Evolutionary conservation across 1,139 yeast species (phyloP), one percentile per base, ranked within the genome.

Genomic region (Candida gigantensis): DNA sequence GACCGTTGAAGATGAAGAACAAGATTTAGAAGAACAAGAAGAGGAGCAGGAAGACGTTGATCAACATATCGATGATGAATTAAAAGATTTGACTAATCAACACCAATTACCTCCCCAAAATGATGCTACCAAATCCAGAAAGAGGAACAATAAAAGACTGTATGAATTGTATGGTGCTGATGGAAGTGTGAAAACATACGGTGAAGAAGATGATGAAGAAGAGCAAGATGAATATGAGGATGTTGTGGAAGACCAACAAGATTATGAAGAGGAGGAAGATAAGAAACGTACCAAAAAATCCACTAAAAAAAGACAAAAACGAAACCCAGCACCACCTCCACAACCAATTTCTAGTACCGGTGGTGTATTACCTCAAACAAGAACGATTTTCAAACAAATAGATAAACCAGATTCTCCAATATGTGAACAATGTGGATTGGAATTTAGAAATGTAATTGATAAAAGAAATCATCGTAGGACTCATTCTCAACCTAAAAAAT

Each of bases 381-480:
- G 49, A 34, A 45, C 49, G 5, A 45, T 43, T 17, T 45, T 43
- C 27, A 45, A 44, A 28, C 25, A 31, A 11, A 31, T 43, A 12
- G 49, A 46, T 30, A 37, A 46, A 31, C 49, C 47, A 5, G 23
- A 31, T 13, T 45, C 49, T 6, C 35, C 35, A 8, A 32, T 26
- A 12, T 46, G 50, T 39, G 47, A 45, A 32, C 31, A 35, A 25
- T 42, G 45, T 34, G 41, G 39, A 14, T 30, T 33, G 29, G 41
- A 30, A 25, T 46, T 46, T 28, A 28, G 39, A n/a, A 46, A 43
- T 35, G 43, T 44, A 3, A 42, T 44, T 23, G 50, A 46, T 25
- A 45, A 45, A 28, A 34, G 48, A 31, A 46, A 46, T 30, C 50
- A 48, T 35, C 37, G 47, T 23, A 34, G 48, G 29, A 40, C 50